Base-by-base conservation (phyloP, 2,329 filamentous ascomycete genomes). In the Lojkania enalia region DNA sequence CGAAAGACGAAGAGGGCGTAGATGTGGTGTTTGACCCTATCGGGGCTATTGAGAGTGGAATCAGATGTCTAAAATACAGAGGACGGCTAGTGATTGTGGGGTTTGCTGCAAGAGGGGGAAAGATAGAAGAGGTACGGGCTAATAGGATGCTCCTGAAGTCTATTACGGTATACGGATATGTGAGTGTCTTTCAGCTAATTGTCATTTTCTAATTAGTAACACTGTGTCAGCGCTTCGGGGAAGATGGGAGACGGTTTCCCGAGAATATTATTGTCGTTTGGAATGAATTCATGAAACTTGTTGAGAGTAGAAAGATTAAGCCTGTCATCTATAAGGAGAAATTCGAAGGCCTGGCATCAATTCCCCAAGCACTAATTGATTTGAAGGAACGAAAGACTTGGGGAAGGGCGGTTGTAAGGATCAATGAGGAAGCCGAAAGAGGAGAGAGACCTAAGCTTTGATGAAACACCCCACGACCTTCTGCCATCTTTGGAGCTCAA, bases 11-110 rank as follows among this genome's bases (percentile, higher is more conserved):
- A 0, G 65, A 70, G 20, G 81, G 81, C 0, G 80, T 79, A 2
- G 75, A 84, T 64, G 71, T 82, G 0, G 77, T 83, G 11, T 79
- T 79, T 54, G 81, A 85, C 64, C 74, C 76, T 5, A 79, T 83
- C 9, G 81, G 81, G 0, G 70, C 80, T 18, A 78, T 84, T 5
- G 73, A 77, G 48, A 73, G 74, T 46, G 79, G 77, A 29, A 59
- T 84, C 20, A 75, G 75, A 46, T 81, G 79, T 51, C 63, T 81
- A 21, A 78, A 71, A 18, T 77, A 81, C 57, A 71, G 74, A 25
- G 81, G 80, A 0, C 67, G 75, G 21, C 64, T 85, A 14, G 71
- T 85, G 2, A 68, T 84, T 20, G 72, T 83, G 2, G 81, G 81
- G 0, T 85, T 84, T 57, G 81, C 80, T 4, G 81, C 77, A 1